Evolutionary conservation across 129 eudicot species (phyloP).

Genomic region (Flaveria brownii): DNA sequence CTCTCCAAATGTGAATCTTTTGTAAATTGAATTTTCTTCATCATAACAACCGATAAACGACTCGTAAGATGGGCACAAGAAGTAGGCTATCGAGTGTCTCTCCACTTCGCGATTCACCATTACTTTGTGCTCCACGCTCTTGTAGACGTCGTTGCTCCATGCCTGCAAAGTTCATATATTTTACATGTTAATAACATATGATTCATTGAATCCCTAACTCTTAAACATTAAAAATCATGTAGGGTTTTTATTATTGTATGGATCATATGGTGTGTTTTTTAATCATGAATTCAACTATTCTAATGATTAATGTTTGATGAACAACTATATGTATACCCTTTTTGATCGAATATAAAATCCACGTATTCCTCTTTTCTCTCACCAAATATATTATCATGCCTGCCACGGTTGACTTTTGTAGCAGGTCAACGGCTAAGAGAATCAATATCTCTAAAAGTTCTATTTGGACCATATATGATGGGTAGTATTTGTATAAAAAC

Average conservation of each 20-base stretch:
- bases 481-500: background rate
- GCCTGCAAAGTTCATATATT: conserved; percentile 45
- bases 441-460: conserved; percentile 28
- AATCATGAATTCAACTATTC: background rate
- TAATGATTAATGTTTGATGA: conserved; percentile 21
- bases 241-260: background rate
- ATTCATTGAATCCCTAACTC: conserved; percentile 12
- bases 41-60: conserved; percentile 48
- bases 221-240: background rate
- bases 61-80: conserved; percentile 58
- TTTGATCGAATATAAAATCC: conserved; percentile 35
- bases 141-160: conserved; percentile 61
- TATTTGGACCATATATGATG: conserved; percentile 16
- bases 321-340: conserved; percentile 20
- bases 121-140: conserved; percentile 61
- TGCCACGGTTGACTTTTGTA: conserved; percentile 31
- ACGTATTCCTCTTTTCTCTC: conserved; percentile 34
- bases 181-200: conserved; percentile 23
- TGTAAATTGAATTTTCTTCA: conserved; percentile 42
- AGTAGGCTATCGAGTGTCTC: conserved; percentile 59
- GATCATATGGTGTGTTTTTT: background rate
- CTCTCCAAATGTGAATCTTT: conserved; percentile 52
- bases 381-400: conserved; percentile 28
- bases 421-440: conserved; percentile 29
- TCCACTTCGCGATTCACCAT: conserved; percentile 46